phyloP scores from a whole-genome alignment of 1,139 yeast species.

The Debaryomycetaceae sp. region DNA sequence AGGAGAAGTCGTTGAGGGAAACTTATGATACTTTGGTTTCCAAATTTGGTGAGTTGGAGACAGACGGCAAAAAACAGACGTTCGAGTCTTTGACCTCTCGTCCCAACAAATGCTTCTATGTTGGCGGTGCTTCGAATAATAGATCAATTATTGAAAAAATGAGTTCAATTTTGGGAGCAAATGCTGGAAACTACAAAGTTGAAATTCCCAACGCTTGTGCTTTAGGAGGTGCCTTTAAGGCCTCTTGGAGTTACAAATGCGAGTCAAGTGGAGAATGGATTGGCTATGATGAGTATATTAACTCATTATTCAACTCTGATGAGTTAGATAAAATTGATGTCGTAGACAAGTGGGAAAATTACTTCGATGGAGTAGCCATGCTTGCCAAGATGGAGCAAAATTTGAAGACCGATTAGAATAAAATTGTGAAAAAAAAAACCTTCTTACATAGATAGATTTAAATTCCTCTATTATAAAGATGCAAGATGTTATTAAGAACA shows the following conservation, averaged over 20 bases:
- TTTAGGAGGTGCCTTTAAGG: slow-evolving; percentile 88
- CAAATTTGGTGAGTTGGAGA: slow-evolving; percentile 41
- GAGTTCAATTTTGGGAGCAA: slow-evolving; percentile 66
- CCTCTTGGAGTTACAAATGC: slow-evolving; percentile 62
- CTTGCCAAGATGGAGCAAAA: slow-evolving; percentile 46
- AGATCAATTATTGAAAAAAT: slow-evolving; percentile 62
- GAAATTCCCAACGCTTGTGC: slow-evolving; percentile 92
- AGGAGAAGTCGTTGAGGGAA: slow-evolving; percentile 14
- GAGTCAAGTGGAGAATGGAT: slow-evolving; percentile 37
- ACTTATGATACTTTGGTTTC: slow-evolving; percentile 21
- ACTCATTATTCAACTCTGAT: slow-evolving; percentile 40
- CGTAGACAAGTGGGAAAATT: slow-evolving; percentile 45
- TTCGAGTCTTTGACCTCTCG: slow-evolving; percentile 43
- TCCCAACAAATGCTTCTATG: slow-evolving; percentile 74
- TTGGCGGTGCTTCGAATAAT: slow-evolving; percentile 86
- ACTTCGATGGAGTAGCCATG: slow-evolving; percentile 50
- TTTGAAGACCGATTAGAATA: too few relatives aligned
- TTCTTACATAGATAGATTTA: slow-evolving; percentile 3
- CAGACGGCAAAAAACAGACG: slow-evolving; percentile 50
- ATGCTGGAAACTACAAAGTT: slow-evolving; percentile 63
- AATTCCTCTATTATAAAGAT: not conserved
- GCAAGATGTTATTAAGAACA: not conserved
- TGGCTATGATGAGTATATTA: slow-evolving; percentile 41
- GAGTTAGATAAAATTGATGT: slow-evolving; percentile 45
- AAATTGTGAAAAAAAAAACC: slow-evolving; percentile 12